phyloP scores from a whole-genome alignment of 2,329 filamentous ascomycete species.

The Hymenoscyphus occultus region DNA sequence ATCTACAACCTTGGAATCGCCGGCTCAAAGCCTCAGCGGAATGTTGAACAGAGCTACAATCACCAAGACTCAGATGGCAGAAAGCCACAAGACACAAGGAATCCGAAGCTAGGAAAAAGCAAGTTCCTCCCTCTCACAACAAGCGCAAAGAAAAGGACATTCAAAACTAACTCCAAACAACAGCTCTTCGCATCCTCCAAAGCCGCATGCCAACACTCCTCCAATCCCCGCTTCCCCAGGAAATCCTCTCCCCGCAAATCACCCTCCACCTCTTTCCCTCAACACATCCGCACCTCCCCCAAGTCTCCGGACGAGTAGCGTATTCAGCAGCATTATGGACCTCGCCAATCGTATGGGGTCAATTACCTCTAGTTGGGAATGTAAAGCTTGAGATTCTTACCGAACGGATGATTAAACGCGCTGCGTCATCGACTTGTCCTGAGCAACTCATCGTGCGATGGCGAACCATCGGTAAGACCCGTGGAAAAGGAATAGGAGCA shows the following conservation, averaged over 20 bases:
- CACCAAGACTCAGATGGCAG: conserved; percentile 26
- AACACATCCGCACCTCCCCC: conserved; percentile 84
- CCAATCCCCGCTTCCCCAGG: conserved; percentile 65
- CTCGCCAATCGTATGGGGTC: conserved; percentile 92
- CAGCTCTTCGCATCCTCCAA: conserved; percentile 64
- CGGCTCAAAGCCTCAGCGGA: conserved; percentile 33
- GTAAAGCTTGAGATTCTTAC: conserved; percentile 83
- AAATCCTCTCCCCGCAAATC: conserved; percentile 74
- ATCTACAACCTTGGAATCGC: conserved; percentile 46
- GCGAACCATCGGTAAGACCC: conserved; percentile 63
- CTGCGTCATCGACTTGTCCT: conserved; percentile 41
- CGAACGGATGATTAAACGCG: conserved; percentile 68
- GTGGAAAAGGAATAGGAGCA: conserved; percentile 40
- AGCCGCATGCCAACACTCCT: conserved; percentile 65
- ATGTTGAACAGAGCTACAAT: conserved; percentile 13
- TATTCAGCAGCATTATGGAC: conserved; percentile 96
- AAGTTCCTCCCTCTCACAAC: conserved; percentile 15
- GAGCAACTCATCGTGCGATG: conserved; percentile 91
- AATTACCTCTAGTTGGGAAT: conserved; percentile 85
- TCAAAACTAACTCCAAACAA: conserved; percentile 15
- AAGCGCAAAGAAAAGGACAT: not conserved
- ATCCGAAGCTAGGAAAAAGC: conserved; percentile 49
- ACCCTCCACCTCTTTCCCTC: conserved; percentile 68
- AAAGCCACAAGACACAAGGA: conserved; percentile 51
- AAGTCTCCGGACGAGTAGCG: conserved; percentile 84